Evolutionary conservation across 2,329 filamentous ascomycete genomes (phyloP).

Genomic region (Elsinoe australis): DNA sequence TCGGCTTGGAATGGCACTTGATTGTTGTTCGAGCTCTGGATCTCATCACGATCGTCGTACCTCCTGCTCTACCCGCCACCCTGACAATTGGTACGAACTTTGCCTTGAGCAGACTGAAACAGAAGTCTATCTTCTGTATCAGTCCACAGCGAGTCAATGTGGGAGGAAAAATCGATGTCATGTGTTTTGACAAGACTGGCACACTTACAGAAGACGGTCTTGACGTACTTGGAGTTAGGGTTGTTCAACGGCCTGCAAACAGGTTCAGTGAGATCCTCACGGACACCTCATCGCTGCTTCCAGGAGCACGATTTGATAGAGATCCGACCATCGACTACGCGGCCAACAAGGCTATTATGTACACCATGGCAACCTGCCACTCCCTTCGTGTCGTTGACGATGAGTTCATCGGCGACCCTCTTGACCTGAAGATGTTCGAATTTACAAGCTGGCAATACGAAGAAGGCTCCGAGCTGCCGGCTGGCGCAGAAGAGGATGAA

Average conservation of each 20-base stretch:
- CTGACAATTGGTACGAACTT: slow-evolving; percentile 96
- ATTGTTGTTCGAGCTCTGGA: slow-evolving; percentile 90
- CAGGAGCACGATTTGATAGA: slow-evolving; percentile 47
- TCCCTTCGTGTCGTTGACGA: slow-evolving; percentile 79
- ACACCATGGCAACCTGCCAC: slow-evolving; percentile 96
- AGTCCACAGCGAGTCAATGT: slow-evolving; percentile 96
- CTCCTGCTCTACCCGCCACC: slow-evolving; percentile 87
- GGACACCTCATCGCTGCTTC: slow-evolving; percentile 53
- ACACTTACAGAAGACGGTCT: slow-evolving; percentile 93
- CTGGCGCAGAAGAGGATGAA: slow-evolving; percentile 62
- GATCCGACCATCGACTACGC: slow-evolving; percentile 54
- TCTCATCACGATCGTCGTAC: slow-evolving; percentile 94
- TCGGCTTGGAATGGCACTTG: slow-evolving; percentile 76
- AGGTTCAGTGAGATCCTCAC: slow-evolving; percentile 70
- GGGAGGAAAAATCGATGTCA: slow-evolving; percentile 86
- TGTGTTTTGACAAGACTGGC: slow-evolving; percentile 99
- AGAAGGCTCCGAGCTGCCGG: slow-evolving; percentile 64
- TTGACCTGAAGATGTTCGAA: slow-evolving; percentile 98
- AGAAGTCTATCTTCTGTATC: slow-evolving; percentile 92
- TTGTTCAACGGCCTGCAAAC: slow-evolving; percentile 57
- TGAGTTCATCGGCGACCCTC: slow-evolving; percentile 83
- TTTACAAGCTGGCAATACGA: slow-evolving; percentile 91
- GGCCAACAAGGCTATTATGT: slow-evolving; percentile 64
- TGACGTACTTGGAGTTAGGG: slow-evolving; percentile 81
- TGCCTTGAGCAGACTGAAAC: slow-evolving; percentile 75